A percentile compares a stretch with the other conserved stretches of the same genome.
phyloP scores from a whole-genome alignment of 2,329 filamentous ascomycete species.

The Dothistroma pini region DNA sequence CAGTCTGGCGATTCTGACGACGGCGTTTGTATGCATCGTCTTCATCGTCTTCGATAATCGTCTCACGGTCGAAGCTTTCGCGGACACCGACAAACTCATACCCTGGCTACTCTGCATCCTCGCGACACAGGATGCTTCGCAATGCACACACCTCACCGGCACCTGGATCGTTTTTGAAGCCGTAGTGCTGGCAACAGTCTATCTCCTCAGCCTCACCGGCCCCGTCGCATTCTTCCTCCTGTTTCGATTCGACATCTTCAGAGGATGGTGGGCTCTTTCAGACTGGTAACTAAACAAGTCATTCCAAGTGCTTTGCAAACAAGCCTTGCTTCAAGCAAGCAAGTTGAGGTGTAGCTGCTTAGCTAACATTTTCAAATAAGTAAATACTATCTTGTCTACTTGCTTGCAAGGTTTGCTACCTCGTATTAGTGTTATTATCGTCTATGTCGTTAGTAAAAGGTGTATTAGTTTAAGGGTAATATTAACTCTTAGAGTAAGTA shows the following conservation, averaged over 20 bases:
- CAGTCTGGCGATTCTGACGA: slow-evolving; percentile 62
- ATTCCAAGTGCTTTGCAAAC: no score
- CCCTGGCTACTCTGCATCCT: slow-evolving; percentile 30
- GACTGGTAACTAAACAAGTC: no score
- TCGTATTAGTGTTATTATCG: no score
- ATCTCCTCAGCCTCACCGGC: slow-evolving; percentile 25
- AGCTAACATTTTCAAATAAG: no score
- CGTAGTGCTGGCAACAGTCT: slow-evolving; percentile 24
- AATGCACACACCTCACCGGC: slow-evolving; percentile 19
- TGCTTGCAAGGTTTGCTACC: no score
- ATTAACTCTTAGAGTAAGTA: no score
- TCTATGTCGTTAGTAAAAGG: no score
- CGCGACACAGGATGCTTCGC: slow-evolving; percentile 19
- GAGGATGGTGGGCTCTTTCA: slow-evolving; percentile 21
- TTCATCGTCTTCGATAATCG: slow-evolving; percentile 27
- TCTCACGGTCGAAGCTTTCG: slow-evolving; percentile 20
- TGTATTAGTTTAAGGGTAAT: no score
- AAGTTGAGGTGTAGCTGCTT: no score
- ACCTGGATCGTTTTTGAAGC: slow-evolving; percentile 22
- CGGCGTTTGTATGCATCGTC: slow-evolving; percentile 24
- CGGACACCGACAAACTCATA: slow-evolving; percentile 21
- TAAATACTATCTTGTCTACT: no score
- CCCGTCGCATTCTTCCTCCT: slow-evolving; percentile 27
- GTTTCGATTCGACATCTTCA: slow-evolving; percentile 21
- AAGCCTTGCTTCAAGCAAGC: no score